Evolutionary conservation across 73 alveolate species (phyloP).

Genomic region (Uronychia setigera): DNA sequence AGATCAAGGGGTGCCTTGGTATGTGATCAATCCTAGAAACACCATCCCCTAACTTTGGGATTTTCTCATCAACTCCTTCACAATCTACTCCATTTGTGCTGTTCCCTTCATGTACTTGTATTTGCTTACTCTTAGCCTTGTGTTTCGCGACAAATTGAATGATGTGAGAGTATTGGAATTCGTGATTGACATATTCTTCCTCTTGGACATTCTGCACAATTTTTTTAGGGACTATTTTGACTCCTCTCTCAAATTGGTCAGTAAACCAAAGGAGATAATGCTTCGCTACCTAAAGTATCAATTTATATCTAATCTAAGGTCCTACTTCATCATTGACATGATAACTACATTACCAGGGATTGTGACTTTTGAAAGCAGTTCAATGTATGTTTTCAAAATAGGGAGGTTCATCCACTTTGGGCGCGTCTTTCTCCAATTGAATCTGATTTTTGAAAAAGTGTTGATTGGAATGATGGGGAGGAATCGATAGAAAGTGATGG

Average conservation of each 20-base stretch:
- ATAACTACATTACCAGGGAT: slow-evolving; percentile 33
- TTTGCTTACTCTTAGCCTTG: background rate
- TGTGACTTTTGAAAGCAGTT: slow-evolving; percentile 5
- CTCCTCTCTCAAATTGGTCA: background rate
- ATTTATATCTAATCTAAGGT: background rate
- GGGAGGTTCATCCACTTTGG: slow-evolving; percentile 20
- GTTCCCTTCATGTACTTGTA: background rate
- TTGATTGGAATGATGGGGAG: slow-evolving; percentile 6
- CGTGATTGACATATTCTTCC: background rate
- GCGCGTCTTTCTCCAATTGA: slow-evolving; percentile 24
- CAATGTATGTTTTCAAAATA: background rate
- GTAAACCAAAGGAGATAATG: background rate
- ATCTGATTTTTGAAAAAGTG: slow-evolving; percentile 25
- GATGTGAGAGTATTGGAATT: background rate
- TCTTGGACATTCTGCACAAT: background rate
- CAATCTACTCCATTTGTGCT: background rate
- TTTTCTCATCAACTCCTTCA: background rate
- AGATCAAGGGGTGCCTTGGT: background rate
- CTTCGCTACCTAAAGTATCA: background rate
- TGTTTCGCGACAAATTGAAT: background rate
- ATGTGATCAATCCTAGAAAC: background rate
- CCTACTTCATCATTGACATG: slow-evolving; percentile 43
- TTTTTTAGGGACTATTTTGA: background rate
- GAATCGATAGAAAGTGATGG: slow-evolving; percentile 1
- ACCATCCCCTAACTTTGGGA: slow-evolving; percentile 1